Percentiles rank a stretch among this genome's conserved stretches.
Conservation (phyloP, 2,329 filamentous ascomycete species). For the Mycogone perniciosa region DNA sequence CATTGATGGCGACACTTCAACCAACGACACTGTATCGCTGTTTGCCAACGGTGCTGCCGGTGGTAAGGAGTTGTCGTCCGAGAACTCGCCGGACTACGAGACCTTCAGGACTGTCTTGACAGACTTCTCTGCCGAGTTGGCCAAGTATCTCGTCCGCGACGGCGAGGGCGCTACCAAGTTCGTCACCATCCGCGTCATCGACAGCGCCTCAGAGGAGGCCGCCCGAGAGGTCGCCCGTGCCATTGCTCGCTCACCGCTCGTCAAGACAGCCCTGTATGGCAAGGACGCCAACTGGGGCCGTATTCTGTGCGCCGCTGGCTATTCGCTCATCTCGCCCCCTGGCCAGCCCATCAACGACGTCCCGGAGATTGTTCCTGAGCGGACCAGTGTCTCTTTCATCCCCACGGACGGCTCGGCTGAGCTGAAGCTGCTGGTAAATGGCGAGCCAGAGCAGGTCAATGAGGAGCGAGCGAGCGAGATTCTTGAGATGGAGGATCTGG, state of each 20-base stretch:
- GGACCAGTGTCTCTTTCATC: constrained; percentile 72
- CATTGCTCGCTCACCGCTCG: constrained; percentile 85
- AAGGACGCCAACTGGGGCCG: constrained; percentile 98
- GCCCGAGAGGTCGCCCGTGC: constrained; percentile 77
- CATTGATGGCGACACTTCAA: constrained; percentile 94
- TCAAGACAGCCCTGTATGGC: constrained; percentile 96
- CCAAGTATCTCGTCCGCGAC: constrained; percentile 89
- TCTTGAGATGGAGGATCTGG: constrained; percentile 68
- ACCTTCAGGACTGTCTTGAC: constrained; percentile 67
- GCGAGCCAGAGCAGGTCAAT: constrained; percentile 73
- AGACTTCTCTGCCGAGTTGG: constrained; percentile 73
- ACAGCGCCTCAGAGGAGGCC: constrained; percentile 61
- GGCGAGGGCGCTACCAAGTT: constrained; percentile 98
- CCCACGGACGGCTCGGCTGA: constrained; percentile 71
- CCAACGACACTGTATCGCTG: constrained; percentile 91
- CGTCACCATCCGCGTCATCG: constrained; percentile 80
- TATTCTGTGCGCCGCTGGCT: constrained; percentile 90
- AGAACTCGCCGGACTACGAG: constrained; percentile 55
- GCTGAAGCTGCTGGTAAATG: constrained; percentile 69
- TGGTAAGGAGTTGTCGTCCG: constrained; percentile 54
- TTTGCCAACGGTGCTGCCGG: constrained; percentile 94
- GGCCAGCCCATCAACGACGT: constrained; percentile 53
- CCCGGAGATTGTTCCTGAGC: constrained; percentile 58
- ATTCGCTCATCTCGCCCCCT: constrained; percentile 58
- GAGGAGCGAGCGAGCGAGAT: constrained; percentile 73